Evolutionary conservation across 352 stramenopile species (phyloP).

Genomic region (Paralagenidium karlingii): DNA sequence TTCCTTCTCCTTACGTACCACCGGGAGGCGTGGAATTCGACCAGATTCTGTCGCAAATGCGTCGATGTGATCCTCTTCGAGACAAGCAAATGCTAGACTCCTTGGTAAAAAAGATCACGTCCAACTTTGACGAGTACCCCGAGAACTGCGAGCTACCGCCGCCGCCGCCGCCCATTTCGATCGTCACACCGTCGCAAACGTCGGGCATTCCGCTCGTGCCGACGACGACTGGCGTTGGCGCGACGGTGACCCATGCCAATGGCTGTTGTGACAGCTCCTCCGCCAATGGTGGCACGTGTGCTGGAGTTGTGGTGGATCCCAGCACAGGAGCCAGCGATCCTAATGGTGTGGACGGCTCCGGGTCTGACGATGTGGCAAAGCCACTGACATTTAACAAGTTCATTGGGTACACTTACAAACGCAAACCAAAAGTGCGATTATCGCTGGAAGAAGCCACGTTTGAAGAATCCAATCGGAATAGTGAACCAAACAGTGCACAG

Average conservation of each 20-base stretch:
- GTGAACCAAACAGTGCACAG: not conserved
- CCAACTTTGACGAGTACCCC: conserved; percentile 97
- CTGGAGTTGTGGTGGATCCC: not conserved
- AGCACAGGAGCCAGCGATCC: not conserved
- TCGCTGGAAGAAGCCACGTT: conserved; percentile 66
- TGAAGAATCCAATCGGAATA: conserved; percentile 12
- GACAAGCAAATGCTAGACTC: conserved; percentile 62
- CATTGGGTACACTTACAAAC: conserved; percentile 87
- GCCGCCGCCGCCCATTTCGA: conserved; percentile 11
- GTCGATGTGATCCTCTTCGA: conserved; percentile 47
- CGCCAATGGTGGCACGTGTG: conserved; percentile 2
- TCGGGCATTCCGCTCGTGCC: not conserved
- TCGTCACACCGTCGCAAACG: conserved; percentile 15
- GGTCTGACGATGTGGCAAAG: too few species aligned
- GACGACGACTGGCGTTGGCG: conserved; percentile 4
- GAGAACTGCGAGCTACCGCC: conserved; percentile 53
- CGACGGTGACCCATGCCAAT: conserved; percentile 1
- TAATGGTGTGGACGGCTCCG: conserved; percentile 38
- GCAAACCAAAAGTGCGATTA: conserved; percentile 73
- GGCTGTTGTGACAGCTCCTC: conserved; percentile 10
- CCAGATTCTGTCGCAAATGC: conserved; percentile 85
- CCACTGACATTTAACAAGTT: conserved; percentile 86
- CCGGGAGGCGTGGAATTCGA: conserved; percentile 80
- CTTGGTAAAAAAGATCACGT: conserved; percentile 86
- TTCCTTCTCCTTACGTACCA: conserved; percentile 85